Evolutionary conservation across 352 stramenopile genomes (phyloP), one percentile per base, ranked within the genome.

Genomic region (Blastocystis sp.): DNA sequence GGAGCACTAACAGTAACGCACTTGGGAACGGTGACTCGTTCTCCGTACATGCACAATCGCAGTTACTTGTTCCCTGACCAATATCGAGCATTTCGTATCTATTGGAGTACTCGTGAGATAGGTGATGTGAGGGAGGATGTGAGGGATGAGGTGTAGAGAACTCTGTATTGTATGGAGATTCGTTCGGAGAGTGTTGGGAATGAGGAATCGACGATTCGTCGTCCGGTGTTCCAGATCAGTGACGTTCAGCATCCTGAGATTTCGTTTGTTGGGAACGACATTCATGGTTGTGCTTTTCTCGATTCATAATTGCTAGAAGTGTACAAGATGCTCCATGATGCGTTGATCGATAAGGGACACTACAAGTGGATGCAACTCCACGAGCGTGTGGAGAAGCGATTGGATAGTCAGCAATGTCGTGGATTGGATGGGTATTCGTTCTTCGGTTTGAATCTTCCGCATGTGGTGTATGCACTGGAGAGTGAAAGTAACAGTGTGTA

Each of bases 151-250:
- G 42, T 4, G 27, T 53, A 48, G 63, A 21, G 63, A 48, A 73
- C 63, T 24, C 63, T 73, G 63, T 73, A 73, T 36, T 73, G 63
- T 51, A 7, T 73, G 63, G 63, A 73, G 42, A 73, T 73, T 36
- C 63, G 21, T 4, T 11, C 63, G 21, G 32, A 48, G 42, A 1
- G 6, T 2, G 42, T 21, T 11, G 36, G 29, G 6, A 18, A 14
- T 32, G 54, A 64, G 11, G n/a, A 73, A 4, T 11, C 9, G 4
- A 48, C 14, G 36, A 36, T 38, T 36, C 59, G 63, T 36, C 29
- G 63, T 27, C 63, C 63, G 16, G 24, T 73, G 42, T 73, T 73
- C 63, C 11, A 18, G 16, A 51, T 73, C 11, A 54, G 9, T 2
- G 63, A 73, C 42, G 11, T 73, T 4, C 36, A 54, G 63, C 4